Percentiles rank a stretch among this genome's conserved stretches.
phyloP scores from a whole-genome alignment of 257 asterid genomes.

The Solanum dulcamara region DNA sequence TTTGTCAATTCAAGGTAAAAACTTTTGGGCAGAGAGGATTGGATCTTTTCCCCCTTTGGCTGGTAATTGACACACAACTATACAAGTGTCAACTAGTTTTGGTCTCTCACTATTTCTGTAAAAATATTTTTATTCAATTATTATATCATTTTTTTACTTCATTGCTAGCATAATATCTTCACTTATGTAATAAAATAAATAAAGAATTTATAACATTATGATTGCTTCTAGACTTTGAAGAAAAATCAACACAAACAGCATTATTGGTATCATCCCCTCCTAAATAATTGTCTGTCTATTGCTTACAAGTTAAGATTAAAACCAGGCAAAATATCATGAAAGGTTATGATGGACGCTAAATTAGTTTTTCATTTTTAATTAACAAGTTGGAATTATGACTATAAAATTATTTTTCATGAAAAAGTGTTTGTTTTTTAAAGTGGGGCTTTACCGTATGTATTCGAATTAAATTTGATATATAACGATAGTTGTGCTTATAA shows the following conservation, averaged over 20 bases:
- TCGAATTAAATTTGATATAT: no score
- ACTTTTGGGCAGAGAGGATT: no score
- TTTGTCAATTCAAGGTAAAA: no score
- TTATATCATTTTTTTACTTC: neutral
- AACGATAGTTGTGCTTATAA: no score
- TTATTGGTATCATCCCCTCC: neutral
- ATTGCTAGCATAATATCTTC: neutral
- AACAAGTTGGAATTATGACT: no score
- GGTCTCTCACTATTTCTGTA: neutral
- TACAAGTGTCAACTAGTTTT: neutral
- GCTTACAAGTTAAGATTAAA: neutral
- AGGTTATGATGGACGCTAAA: neutral
- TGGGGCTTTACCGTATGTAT: rapidly evolving
- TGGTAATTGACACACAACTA: no score
- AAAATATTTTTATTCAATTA: neutral
- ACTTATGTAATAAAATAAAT: no score
- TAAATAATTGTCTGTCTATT: neutral
- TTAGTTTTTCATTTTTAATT: neutral
- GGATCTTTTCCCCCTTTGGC: no score
- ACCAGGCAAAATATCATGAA: neutral
- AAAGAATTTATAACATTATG: neutral
- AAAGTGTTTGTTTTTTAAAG: neutral
- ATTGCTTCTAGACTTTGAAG: neutral
- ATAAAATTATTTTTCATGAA: neutral
- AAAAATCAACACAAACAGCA: neutral